These are phyloP conservation scores for Candida stauntonica DNA, from an alignment of 805 yeast species.

Conservation along the genomic window DNA sequence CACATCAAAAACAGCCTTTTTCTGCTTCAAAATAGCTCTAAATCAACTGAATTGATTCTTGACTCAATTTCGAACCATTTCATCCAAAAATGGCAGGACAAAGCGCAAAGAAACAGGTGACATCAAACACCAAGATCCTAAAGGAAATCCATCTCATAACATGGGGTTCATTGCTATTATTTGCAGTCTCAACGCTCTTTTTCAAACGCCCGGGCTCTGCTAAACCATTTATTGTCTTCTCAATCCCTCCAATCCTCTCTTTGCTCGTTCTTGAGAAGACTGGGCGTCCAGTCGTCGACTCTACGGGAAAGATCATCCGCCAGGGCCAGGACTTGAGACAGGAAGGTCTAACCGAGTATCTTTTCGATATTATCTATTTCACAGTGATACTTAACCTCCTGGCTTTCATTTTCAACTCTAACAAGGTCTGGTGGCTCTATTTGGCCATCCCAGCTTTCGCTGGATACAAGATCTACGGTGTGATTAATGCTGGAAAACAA, in stretches of 20 bases:
- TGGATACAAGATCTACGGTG: conserved; percentile 38
- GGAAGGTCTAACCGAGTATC: conserved; percentile 47
- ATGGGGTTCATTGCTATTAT: conserved; percentile 24
- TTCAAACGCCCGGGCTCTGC: conserved; percentile 35
- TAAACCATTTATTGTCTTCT: conserved; percentile 26
- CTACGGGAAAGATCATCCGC: conserved; percentile 32
- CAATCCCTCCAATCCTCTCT: conserved; percentile 33
- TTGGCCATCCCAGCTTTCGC: conserved; percentile 42
- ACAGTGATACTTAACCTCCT: conserved; percentile 46
- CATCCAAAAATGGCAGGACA: conserved; percentile 52
- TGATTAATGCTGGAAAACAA: conserved; percentile 27
- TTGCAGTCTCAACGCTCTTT: conserved; percentile 28
- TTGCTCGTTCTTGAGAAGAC: conserved; percentile 42
- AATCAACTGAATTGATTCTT: no score
- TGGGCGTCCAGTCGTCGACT: conserved; percentile 46
- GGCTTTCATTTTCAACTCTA: conserved; percentile 40
- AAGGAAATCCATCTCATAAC: conserved; percentile 35
- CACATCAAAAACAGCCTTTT: no score
- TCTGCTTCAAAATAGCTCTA: no score
- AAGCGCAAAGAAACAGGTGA: conserved; percentile 50
- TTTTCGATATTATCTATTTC: conserved; percentile 51
- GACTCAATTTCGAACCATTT: no score
- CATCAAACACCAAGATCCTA: conserved; percentile 34
- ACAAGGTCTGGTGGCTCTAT: conserved; percentile 42
- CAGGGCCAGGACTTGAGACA: conserved; percentile 47